Base-by-base conservation (phyloP, 257 asterid species). In the Przewalskia tangutica region DNA sequence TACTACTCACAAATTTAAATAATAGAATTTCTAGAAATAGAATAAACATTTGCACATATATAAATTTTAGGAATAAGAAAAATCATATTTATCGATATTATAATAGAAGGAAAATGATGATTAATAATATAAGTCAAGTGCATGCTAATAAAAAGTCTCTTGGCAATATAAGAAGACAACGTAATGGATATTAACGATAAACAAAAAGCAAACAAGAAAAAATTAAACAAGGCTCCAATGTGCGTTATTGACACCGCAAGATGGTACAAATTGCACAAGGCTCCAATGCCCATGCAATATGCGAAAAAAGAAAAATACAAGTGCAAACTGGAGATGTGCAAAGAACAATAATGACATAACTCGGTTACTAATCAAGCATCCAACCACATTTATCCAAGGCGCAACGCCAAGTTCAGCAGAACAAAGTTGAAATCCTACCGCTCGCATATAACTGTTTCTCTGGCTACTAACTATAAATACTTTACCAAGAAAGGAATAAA, bases 361-460 rank as follows among this genome's bases (percentile, higher is more conserved):
- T 48, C 44, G 3, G 13, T 48, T 23, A 27, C 44, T 73, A 48
- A 73, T 71, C 60, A 73, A 73, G 79, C 79, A 48, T 73, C 60
- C 60, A 48, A 48, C 20, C 79, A 46, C 40, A 73, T 1, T 46
- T 12, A 20, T 71, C 38, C 58, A 1, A 18, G 78, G 40, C 20
- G 36, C 79, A 20, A 46, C 4, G 13, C 79, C 60, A 73, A 51
- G 40, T 27, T 73, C 60, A 50, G 44, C 79, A 48, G 60, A 63
- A 7, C 27, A 44, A 76, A 75, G 58, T 66, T 40, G n/a, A 20
- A 77, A 64, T 40, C 83, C 81, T 80, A 82, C 83, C 11, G 89
- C 91, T n/a, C 89, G 90, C 86, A 56, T 67, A 83, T 27, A 27
- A 27, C 32, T 27, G 51, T 48, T 55, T 83, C 83, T n/a, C 60